phyloP scores from a whole-genome alignment of 2,329 filamentous ascomycete species.

The Trichoderma harzianum region DNA sequence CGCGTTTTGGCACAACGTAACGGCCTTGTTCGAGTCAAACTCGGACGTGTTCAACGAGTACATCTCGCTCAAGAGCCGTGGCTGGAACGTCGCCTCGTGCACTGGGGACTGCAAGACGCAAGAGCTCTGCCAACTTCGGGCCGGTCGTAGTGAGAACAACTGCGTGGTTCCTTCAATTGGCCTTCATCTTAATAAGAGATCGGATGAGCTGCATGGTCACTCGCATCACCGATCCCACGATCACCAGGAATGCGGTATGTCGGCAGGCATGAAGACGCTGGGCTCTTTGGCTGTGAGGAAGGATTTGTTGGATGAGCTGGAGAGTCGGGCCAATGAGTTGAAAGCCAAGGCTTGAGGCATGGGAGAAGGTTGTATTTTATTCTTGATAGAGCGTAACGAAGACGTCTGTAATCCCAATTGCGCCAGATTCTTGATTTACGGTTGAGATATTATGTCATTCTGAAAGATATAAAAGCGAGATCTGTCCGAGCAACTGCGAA shows the following conservation, averaged over 20 bases:
- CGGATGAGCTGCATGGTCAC: conserved; percentile 21
- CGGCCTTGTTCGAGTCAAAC: conserved; percentile 44
- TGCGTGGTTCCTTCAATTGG: conserved; percentile 40
- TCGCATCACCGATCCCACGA: conserved; percentile 20
- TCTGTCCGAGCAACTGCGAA: not conserved
- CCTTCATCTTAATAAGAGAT: conserved; percentile 33
- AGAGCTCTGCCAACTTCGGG: conserved; percentile 53
- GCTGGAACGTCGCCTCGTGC: conserved; percentile 42
- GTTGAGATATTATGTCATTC: too few species aligned
- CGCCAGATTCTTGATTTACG: not conserved
- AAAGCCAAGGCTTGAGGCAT: not conserved
- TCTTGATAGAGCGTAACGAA: not conserved
- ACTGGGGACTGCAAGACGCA: conserved; percentile 39
- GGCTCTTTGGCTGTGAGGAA: conserved; percentile 26
- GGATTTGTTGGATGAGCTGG: conserved; percentile 27
- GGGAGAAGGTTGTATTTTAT: not conserved
- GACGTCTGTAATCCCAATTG: not conserved
- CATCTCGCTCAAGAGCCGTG: conserved; percentile 46
- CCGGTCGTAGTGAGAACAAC: conserved; percentile 50
- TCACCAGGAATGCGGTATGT: conserved; percentile 31
- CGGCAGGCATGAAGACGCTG: conserved; percentile 28
- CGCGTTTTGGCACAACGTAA: conserved; percentile 58
- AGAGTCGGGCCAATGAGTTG: conserved; percentile 14
- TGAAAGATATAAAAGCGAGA: not conserved
- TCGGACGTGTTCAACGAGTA: conserved; percentile 44